Conservation (phyloP, 768 basidiomycete species). For the Naematelia aurantialba region DNA sequence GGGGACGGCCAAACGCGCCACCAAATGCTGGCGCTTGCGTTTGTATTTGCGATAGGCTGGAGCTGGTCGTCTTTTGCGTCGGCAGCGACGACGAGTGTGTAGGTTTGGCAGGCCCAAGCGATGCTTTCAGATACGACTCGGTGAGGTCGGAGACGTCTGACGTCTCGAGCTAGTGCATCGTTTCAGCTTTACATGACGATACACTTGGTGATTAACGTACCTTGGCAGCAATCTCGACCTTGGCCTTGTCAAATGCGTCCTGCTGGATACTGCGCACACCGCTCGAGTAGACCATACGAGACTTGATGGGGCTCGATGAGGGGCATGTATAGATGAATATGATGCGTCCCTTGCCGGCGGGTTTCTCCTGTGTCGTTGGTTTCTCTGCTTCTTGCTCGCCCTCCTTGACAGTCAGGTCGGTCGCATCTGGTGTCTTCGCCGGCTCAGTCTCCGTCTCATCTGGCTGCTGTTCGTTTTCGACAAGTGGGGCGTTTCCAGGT, state of each 20-base stretch:
- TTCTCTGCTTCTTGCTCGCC: slow-evolving; percentile 11
- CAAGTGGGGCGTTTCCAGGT: slow-evolving; percentile 10
- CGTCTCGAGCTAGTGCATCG: slow-evolving; percentile 66
- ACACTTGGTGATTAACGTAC: slow-evolving; percentile 33
- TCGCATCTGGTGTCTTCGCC: slow-evolving; percentile 4
- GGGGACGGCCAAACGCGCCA: slow-evolving; percentile 33
- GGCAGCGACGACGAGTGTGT: slow-evolving; percentile 36
- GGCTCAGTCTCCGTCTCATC: slow-evolving; percentile 5
- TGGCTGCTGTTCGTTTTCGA: neutral
- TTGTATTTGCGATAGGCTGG: slow-evolving; percentile 8
- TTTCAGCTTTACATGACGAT: slow-evolving; percentile 53
- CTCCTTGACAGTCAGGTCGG: slow-evolving; percentile 4
- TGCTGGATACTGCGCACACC: slow-evolving; percentile 60
- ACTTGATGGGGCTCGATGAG: slow-evolving; percentile 69
- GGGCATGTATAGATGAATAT: slow-evolving; percentile 94
- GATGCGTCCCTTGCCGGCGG: slow-evolving; percentile 33
- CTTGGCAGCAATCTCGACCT: slow-evolving; percentile 54
- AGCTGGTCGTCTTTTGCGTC: slow-evolving; percentile 14
- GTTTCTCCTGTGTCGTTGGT: slow-evolving; percentile 6
- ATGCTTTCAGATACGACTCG: slow-evolving; percentile 60
- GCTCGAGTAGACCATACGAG: slow-evolving; percentile 84
- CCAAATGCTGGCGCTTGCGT: slow-evolving; percentile 15
- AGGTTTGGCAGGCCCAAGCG: slow-evolving; percentile 53
- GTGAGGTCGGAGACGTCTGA: slow-evolving; percentile 72
- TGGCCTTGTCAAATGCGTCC: slow-evolving; percentile 57